A percentile compares a stretch with the other conserved stretches of the same genome.
Conservation (phyloP, 371 early-diverging fungal species). For the Mortierella sp. region DNA sequence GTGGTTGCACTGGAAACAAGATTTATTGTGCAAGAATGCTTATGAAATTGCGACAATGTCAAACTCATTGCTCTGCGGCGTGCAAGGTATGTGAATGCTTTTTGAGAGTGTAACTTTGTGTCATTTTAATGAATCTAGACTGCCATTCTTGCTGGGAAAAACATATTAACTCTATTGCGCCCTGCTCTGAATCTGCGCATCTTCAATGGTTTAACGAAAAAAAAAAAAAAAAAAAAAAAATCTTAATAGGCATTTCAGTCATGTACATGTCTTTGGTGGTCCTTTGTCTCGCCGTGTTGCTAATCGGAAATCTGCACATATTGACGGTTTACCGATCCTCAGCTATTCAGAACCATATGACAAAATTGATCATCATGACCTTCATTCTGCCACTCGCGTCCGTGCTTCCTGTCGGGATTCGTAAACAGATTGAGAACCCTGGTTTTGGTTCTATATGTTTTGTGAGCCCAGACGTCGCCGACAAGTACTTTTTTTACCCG, state of each 20-base stretch:
- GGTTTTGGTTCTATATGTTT: conserved; percentile 51
- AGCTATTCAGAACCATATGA: conserved; percentile 24
- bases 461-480: conserved; percentile 30
- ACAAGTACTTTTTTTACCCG: conserved; percentile 41
- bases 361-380: conserved; percentile 29
- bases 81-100: conserved; percentile 34
- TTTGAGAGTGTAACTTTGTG: no score
- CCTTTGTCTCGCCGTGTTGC: conserved; percentile 21
- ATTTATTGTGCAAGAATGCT: conserved; percentile 29
- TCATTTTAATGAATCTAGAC: no score
- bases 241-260: conserved; percentile 18
- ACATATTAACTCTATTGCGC: no score
- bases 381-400: conserved; percentile 39
- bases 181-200: no score
- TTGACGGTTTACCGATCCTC: conserved; percentile 31
- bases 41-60: conserved; percentile 41
- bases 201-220: no score
- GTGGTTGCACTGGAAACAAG: conserved; percentile 30
- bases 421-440: conserved; percentile 29
- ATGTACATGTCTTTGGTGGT: conserved; percentile 30
- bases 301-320: conserved; percentile 51
- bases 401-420: conserved; percentile 30
- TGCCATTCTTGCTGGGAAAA: no score
- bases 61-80: conserved; percentile 50
- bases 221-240: background rate